Base-by-base conservation (phyloP, 345 rosid species). In the Eucalyptus tenuipes region DNA sequence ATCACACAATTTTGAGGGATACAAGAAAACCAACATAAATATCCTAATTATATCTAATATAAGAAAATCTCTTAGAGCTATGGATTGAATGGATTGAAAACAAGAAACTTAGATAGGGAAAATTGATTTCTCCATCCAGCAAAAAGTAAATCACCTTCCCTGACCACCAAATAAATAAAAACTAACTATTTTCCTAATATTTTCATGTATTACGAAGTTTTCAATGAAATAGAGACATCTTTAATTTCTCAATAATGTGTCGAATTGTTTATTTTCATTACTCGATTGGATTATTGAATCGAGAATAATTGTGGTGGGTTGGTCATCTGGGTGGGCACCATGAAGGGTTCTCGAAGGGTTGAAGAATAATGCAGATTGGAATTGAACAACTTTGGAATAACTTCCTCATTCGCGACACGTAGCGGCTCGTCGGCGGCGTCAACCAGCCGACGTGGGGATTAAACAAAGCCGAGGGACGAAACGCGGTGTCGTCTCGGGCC, bases 121-220 rank as follows among this genome's bases (percentile, higher is more conserved):
- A 24, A 9, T 2, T 55, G 61, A 55, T 22, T 55, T 22, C 29
- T 55, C 6, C 12, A 20, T 55, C 59, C 4, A 3, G 8, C 13
- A 55, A 55, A 55, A 55, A 22, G 13, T 8, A 55, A 55, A 55
- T 55, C 61, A 55, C 61, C 13, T 55, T 55, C 61, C 29, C 0
- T 0, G 4, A 55, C 1, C 0, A 55, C 12, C 13, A 24, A 24
- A 55, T 24, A 55, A 24, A 24, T 24, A 55, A 55, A 55, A 55
- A 55, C 6, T 9, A 55, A 55, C 5, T 24, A 24, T 24, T 55
- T 0, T 55, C 12, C 13, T 55, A 55, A 55, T 55, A 10, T 55
- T 55, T 55, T 55, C 6, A 55, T 24, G 27, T 55, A 55, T 9
- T 55, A 55, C 0, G 29, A 24, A 55, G 61, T 55, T 55, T 24